Conservation (phyloP, 2,329 filamentous ascomycete species). For the Keithomyces neogunnii region DNA sequence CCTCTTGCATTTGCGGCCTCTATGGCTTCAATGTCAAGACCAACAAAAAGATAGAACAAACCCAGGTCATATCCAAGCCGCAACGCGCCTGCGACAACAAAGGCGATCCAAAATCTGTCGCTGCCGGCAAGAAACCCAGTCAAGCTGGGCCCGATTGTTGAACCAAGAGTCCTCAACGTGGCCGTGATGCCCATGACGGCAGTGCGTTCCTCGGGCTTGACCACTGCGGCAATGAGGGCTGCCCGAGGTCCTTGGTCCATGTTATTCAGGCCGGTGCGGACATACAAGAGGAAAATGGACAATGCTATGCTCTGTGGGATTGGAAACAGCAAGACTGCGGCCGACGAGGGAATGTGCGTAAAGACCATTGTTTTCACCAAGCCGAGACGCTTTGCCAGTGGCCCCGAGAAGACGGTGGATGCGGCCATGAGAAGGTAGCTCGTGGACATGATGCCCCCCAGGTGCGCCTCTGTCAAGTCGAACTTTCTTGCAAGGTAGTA, state of each 20-base stretch:
- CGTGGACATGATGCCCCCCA: slow-evolving; percentile 50
- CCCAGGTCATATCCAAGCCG: slow-evolving; percentile 50
- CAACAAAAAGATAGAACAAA: slow-evolving; percentile 50
- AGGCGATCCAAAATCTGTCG: slow-evolving; percentile 52
- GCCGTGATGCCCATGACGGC: slow-evolving; percentile 63
- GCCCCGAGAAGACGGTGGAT: slow-evolving; percentile 48
- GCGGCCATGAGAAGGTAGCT: slow-evolving; percentile 45
- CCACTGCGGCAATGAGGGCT: slow-evolving; percentile 59
- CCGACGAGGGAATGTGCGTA: slow-evolving; percentile 53
- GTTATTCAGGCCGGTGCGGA: slow-evolving; percentile 54
- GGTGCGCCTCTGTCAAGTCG: slow-evolving; percentile 42
- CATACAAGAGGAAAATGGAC: slow-evolving; percentile 46
- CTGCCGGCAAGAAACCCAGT: slow-evolving; percentile 47
- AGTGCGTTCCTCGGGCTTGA: slow-evolving; percentile 55
- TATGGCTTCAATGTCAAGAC: slow-evolving; percentile 39
- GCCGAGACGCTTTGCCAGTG: slow-evolving; percentile 48
- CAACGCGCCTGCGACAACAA: slow-evolving; percentile 45
- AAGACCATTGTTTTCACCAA: slow-evolving; percentile 59
- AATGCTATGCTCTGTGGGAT: slow-evolving; percentile 40
- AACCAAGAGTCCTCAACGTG: slow-evolving; percentile 51
- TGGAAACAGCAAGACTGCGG: slow-evolving; percentile 52
- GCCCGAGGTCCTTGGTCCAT: slow-evolving; percentile 62
- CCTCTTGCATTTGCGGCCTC: neutral
- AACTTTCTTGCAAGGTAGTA: slow-evolving; percentile 53
- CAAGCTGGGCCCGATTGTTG: slow-evolving; percentile 43